A percentile compares a stretch with the other conserved stretches of the same genome.
These are phyloP conservation scores for Fusarium sororula DNA, from an alignment of 2,329 filamentous ascomycete species.

Conservation along the genomic window DNA sequence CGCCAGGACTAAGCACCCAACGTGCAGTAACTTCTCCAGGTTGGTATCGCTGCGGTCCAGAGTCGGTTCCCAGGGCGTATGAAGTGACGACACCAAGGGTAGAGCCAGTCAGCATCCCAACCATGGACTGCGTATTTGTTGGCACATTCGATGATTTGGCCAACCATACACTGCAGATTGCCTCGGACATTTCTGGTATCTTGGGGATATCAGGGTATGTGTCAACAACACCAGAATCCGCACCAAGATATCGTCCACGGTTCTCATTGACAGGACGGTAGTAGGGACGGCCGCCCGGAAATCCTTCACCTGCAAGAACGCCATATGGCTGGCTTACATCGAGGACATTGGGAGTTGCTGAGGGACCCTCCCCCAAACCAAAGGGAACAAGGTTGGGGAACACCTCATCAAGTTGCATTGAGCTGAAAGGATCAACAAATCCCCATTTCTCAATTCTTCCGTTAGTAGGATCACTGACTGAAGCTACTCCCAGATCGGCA, in stretches of 20 bases:
- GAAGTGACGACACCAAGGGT: conserved; percentile 84
- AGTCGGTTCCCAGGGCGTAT: conserved; percentile 75
- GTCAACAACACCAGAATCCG: conserved; percentile 67
- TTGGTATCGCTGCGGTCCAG: conserved; percentile 68
- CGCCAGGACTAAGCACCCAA: conserved; percentile 91
- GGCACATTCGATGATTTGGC: conserved; percentile 82
- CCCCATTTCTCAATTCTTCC: conserved; percentile 87
- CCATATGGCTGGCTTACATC: conserved; percentile 89
- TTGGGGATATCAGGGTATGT: conserved; percentile 79
- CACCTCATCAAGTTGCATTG: conserved; percentile 81
- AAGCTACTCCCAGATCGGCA: conserved; percentile 79
- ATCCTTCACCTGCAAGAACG: conserved; percentile 85
- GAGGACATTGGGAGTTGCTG: conserved; percentile 85
- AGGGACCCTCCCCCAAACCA: conserved; percentile 80
- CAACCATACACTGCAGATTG: conserved; percentile 86
- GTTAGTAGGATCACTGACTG: conserved; percentile 79
- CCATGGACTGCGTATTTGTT: conserved; percentile 75
- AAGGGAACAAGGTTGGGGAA: conserved; percentile 78
- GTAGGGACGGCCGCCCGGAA: conserved; percentile 82
- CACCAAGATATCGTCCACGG: conserved; percentile 77
- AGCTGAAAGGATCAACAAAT: conserved; percentile 76
- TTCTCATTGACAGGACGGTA: conserved; percentile 79
- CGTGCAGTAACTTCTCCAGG: conserved; percentile 84
- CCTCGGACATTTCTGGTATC: conserved; percentile 74
- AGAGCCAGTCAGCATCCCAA: conserved; percentile 86